These are phyloP conservation scores for Aspergillaceae sp. DNA, from an alignment of 2,329 filamentous ascomycete species.

Conservation along the genomic window DNA sequence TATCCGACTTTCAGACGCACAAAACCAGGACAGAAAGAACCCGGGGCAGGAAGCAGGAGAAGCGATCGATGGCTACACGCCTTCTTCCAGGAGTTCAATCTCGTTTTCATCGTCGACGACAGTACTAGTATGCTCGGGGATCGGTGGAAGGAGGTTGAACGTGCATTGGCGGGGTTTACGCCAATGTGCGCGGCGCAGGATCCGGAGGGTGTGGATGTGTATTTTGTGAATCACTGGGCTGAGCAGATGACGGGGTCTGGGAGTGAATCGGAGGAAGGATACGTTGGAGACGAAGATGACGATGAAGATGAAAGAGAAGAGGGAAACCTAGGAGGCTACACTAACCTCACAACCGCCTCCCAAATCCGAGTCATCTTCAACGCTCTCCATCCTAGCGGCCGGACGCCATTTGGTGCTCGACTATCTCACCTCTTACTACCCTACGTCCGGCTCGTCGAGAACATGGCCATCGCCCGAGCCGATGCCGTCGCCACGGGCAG, in stretches of 20 bases:
- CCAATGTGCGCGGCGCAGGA: slow-evolving; percentile 66
- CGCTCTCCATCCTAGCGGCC: slow-evolving; percentile 53
- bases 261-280: no score
- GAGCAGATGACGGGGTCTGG: neutral
- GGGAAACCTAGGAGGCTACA: slow-evolving; percentile 48
- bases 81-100: slow-evolving; percentile 75
- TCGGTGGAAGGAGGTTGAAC: slow-evolving; percentile 66
- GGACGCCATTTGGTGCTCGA: slow-evolving; percentile 66
- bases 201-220: slow-evolving; percentile 75
- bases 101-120: slow-evolving; percentile 84
- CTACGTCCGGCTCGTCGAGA: slow-evolving; percentile 55
- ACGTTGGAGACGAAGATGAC: slow-evolving; percentile 5
- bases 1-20: neutral
- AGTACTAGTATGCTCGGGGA: slow-evolving; percentile 73
- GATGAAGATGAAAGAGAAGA: slow-evolving; percentile 14
- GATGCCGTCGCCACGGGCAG: neutral
- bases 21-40: neutral
- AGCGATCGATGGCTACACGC: slow-evolving; percentile 14
- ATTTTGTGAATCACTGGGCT: slow-evolving; percentile 68
- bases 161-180: slow-evolving; percentile 63
- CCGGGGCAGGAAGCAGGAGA: no score
- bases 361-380: slow-evolving; percentile 63
- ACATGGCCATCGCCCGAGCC: slow-evolving; percentile 20
- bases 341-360: slow-evolving; percentile 50
- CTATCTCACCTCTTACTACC: slow-evolving; percentile 63